These are phyloP conservation scores for Echium plantagineum DNA, from an alignment of 257 asterid species.

Conservation along the genomic window DNA sequence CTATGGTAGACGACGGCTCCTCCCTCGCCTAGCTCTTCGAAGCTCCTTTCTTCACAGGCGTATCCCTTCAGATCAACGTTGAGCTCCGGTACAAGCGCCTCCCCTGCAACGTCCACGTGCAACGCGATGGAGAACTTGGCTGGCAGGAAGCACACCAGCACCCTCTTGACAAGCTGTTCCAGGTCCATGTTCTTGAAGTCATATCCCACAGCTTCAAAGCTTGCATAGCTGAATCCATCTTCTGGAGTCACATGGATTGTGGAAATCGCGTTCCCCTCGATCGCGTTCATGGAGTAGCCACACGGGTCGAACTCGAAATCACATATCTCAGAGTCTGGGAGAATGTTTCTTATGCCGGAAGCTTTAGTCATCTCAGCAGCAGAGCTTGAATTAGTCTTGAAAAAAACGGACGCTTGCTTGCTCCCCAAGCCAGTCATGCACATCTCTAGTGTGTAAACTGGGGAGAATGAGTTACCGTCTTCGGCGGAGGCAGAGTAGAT, in stretches of 20 bases:
- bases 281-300: conserved; percentile 79
- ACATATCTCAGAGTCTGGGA: conserved; percentile 54
- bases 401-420: conserved; percentile 52
- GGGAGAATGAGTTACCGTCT: conserved; percentile 4
- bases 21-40: conserved; percentile 36
- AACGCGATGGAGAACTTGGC: conserved; percentile 58
- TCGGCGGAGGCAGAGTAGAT: conserved; percentile 58
- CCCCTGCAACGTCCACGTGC: conserved; percentile 34
- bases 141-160: conserved; percentile 60
- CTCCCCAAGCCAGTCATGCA: conserved; percentile 77
- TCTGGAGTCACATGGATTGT: conserved; percentile 74
- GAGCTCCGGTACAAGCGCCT: conserved; percentile 22
- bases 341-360: conserved; percentile 63
- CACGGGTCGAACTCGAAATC: conserved; percentile 81
- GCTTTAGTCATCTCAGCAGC: conserved; percentile 50
- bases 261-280: conserved; percentile 52
- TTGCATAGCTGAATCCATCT: conserved; percentile 84
- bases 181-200: conserved; percentile 33
- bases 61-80: conserved; percentile 29
- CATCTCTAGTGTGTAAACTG: conserved; percentile 63
- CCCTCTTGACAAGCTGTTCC: conserved; percentile 46
- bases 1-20: conserved; percentile 39
- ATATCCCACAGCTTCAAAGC: conserved; percentile 73
- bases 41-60: conserved; percentile 37
- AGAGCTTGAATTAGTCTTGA: conserved; percentile 49